Evolutionary conservation across 1,139 yeast genomes (phyloP), one percentile per base, ranked within the genome.

Genomic region (Debaryomycetaceae sp.): DNA sequence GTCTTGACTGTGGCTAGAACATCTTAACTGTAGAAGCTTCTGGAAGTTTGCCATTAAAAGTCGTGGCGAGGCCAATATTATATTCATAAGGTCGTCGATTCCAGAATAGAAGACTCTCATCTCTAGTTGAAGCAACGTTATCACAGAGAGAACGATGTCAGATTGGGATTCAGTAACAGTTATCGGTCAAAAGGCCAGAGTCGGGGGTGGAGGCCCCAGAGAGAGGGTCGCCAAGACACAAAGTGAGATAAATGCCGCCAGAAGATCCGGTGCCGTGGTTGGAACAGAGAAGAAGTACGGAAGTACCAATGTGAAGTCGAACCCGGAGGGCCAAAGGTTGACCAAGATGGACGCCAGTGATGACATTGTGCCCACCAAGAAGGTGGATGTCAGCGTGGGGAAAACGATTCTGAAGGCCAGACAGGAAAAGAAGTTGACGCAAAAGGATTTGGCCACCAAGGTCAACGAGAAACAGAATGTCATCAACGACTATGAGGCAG

Each of bases 391-490:
- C 29, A 71, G 72, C 48, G 98, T 95, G 36, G 99, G 99, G 57
- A 87, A 85, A 64, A 86, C 95, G 45, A 90, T 93, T 58, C 80
- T 83, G 49, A 76, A 84, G 65, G 97, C 87, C 38, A 85, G 99
- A 72, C 86, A 83, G 60, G 97, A 88, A 52, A 90, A 90, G 79
- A 81, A 81, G 59, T 65, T 90, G 61, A 87, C 97, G 8, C 99
- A 93, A 69, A 93, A 93, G 77, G 99, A 93, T 57, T 78, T 93
- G 60, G 99, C 99, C 57, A 89, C 97, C 50, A 87, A 84, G 66
- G 81, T 93, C 62, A 91, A 90, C 66, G 99, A 93, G 72, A 93
- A 93, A 75, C 97, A 98, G 48, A 89, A 86, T 54, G 88, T 93
- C 49, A 84, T 93, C 60, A 91, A 90, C 70, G 99, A 93, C 63